Percentiles rank a stretch among this genome's conserved stretches.
Conservation (phyloP, 495 filamentous ascomycete species). For the Talaromyces thailandensis region DNA sequence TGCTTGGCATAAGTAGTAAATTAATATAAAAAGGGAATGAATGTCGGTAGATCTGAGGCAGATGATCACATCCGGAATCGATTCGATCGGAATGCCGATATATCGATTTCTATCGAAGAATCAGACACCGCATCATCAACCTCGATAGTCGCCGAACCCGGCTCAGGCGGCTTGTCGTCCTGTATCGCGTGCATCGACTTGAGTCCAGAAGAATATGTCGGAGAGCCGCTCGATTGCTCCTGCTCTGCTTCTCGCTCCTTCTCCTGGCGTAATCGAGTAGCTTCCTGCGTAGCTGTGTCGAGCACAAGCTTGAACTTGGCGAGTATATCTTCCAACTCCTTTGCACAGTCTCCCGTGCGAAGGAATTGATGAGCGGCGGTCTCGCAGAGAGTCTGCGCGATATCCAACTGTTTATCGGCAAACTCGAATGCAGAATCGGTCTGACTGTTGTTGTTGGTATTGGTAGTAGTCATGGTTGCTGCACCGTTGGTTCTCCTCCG, state of each 20-base stretch:
- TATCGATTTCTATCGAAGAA: conserved; percentile 31
- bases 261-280: conserved; percentile 27
- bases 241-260: conserved; percentile 18
- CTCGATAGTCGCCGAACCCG: conserved; percentile 22
- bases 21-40: background rate
- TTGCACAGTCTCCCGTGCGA: conserved; percentile 68
- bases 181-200: conserved; percentile 7
- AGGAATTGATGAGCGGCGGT: conserved; percentile 80
- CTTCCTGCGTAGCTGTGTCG: conserved; percentile 30
- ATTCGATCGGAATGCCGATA: conserved; percentile 31
- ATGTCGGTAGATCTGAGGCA: background rate
- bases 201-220: conserved; percentile 8
- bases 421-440: conserved; percentile 48
- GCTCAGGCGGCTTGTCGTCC: conserved; percentile 7
- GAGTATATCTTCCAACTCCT: conserved; percentile 63
- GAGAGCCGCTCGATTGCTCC: background rate
- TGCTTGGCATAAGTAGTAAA: background rate
- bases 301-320: conserved; percentile 37
- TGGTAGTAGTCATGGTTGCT: background rate
- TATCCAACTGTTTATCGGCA: conserved; percentile 67
- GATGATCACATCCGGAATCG: conserved; percentile 11
- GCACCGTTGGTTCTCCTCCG: background rate
- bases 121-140: conserved; percentile 30
- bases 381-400: conserved; percentile 72
- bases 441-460: background rate